phyloP scores from a whole-genome alignment of 345 rosid species.

The Abelmoschus esculentus region DNA sequence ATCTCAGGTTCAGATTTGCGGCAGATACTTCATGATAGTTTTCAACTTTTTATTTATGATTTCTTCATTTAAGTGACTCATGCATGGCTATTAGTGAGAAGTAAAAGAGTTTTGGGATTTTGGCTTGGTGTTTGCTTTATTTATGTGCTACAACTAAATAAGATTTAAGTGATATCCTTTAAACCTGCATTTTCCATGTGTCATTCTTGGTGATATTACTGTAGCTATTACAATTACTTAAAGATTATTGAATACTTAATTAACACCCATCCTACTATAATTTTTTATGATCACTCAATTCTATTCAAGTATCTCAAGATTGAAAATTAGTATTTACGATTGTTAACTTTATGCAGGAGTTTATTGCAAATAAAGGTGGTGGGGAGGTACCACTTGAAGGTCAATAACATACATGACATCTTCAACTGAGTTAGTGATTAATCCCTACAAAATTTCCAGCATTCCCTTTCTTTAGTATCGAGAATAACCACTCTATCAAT shows the following conservation, averaged over 20 bases:
- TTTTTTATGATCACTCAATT: neutral
- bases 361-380: conserved; percentile 72
- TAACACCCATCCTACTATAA: neutral
- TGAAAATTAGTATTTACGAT: neutral
- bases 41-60: neutral
- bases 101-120: neutral
- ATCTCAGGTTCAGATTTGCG: conserved; percentile 58
- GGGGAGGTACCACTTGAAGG: conserved; percentile 94
- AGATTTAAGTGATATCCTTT: neutral
- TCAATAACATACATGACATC: conserved; percentile 98
- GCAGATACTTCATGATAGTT: conserved; percentile 49
- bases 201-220: neutral
- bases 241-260: neutral
- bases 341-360: conserved; percentile 50
- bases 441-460: neutral
- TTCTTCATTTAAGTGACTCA: neutral
- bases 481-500: conserved; percentile 1
- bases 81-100: neutral
- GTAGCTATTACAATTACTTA: neutral
- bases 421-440: conserved; percentile 80
- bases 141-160: neutral
- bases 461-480: neutral
- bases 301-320: conserved; percentile 1
- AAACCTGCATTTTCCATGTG: conserved; percentile 27
- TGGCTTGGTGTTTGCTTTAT: conserved; percentile 21